Evolutionary conservation across 495 filamentous ascomycete genomes (phyloP).

Genomic region (Penicillium odoratum): DNA sequence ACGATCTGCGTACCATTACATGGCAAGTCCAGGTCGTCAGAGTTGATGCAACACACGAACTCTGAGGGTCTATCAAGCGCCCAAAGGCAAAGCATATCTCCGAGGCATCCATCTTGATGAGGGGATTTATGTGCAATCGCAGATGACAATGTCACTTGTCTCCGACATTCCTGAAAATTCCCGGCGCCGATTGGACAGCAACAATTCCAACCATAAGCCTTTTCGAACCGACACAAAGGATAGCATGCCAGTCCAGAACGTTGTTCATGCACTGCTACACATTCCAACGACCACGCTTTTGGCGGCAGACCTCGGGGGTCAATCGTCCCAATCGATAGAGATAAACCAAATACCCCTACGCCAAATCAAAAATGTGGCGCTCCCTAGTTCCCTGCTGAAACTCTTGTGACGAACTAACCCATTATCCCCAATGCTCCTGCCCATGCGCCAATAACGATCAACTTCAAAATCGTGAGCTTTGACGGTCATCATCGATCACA

Average conservation of each 20-base stretch:
- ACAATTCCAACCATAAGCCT: not conserved
- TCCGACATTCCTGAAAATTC: not conserved
- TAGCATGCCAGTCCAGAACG: not conserved
- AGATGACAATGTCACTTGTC: not conserved
- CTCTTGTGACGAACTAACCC: not conserved
- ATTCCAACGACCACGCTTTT: not conserved
- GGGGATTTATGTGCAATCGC: not conserved
- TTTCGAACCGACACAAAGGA: not conserved
- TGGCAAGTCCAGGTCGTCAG: not conserved
- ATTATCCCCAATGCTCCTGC: not conserved
- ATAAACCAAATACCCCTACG: not conserved
- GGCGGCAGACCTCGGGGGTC: not conserved
- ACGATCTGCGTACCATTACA: not conserved
- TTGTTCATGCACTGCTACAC: not conserved
- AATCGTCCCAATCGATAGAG: not conserved
- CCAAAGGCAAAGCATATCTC: not conserved
- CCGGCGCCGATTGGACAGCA: not conserved
- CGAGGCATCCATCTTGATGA: not conserved
- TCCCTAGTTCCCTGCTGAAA: not conserved
- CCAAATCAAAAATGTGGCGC: not conserved
- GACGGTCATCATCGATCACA: not conserved
- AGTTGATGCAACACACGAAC: not conserved
- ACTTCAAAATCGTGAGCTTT: not conserved
- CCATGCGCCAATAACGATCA: not conserved
- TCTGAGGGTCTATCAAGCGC: not conserved